Base-by-base conservation (phyloP, 345 rosid genomes). In the Gossypium longicalyx region DNA sequence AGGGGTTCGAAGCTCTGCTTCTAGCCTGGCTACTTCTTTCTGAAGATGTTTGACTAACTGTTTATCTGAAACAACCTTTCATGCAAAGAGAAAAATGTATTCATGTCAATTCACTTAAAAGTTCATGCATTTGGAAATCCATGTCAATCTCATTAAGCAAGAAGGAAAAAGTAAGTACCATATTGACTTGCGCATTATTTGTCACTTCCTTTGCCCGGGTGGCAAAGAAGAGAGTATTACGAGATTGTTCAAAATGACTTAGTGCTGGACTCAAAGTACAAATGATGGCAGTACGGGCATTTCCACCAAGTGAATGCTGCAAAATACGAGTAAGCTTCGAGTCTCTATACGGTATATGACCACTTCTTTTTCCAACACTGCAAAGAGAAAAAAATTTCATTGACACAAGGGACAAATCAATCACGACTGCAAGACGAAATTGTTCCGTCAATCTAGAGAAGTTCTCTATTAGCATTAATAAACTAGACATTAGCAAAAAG, bases 201-300 rank as follows among this genome's bases (percentile, higher is more conserved):
- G 99, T 96, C 77, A 96, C 99, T 90, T 96, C 99, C 89, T 96
- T 96, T 12, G 99, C 99, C 81, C 99, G 78, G 72, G 97, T 96
- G 51, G 99, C 99, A 48, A 96, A 96, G 84, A 80, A 85, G 15
- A 96, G 97, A 71, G 99, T 91, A 75, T 96, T 96, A 78, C 98
- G 94, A 75, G 99, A 96, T 81, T 96, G 99, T 74, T 96, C 99
- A 74, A 86, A 87, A 82, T 96, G 97, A 80, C 86, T 81, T 58
- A 81, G 65, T 49, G 98, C 97, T 70, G 99, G 99, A 87, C 99
- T 93, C 80, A 96, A 67, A 75, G 98, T 96, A 77, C 99, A 96
- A 45, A 96, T 93, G 76, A 96, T 96, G 76, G 99, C 99, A 51
- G 99, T 96, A 45, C 99, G 89, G 54, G 99, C 99, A 87, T 96